A percentile compares a stretch with the other conserved stretches of the same genome.
These are phyloP conservation scores for Incumbomyces delicatus DNA, from an alignment of 2,329 filamentous ascomycete species.

Conservation along the genomic window DNA sequence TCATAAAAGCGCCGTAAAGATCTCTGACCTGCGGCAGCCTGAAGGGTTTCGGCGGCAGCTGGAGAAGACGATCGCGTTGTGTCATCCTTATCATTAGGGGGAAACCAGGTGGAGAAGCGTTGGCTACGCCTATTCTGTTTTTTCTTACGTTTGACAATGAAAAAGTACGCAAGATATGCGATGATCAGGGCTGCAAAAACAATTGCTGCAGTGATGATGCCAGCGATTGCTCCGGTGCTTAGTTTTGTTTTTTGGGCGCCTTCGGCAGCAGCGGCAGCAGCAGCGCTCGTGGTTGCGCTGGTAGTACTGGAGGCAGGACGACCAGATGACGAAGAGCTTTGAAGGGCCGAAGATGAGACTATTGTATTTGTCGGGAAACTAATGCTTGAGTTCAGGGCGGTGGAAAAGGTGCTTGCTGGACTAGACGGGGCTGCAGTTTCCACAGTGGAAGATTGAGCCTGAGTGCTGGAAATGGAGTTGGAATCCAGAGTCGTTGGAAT, in stretches of 20 bases:
- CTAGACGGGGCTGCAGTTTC: no score
- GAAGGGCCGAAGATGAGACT: no score
- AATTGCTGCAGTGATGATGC: not conserved
- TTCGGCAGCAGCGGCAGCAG: not conserved
- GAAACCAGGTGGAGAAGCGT: constrained; percentile 21
- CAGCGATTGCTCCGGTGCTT: constrained; percentile 9
- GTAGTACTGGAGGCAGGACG: not conserved
- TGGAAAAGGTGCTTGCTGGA: no score
- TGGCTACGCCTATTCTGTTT: constrained; percentile 30
- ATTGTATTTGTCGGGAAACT: no score
- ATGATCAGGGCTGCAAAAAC: constrained; percentile 1
- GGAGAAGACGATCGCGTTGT: constrained; percentile 7
- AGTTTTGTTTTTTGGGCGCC: not conserved
- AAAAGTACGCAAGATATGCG: not conserved
- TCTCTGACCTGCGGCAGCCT: constrained; percentile 1
- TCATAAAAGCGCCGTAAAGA: constrained; percentile 15
- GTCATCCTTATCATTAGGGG: constrained; percentile 11
- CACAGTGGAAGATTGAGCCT: no score
- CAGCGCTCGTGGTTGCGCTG: not conserved
- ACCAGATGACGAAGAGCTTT: no score
- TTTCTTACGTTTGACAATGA: constrained; percentile 16
- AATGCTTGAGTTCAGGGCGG: no score
- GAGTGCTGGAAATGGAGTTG: no score
- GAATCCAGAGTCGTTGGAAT: no score
- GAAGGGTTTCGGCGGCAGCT: constrained; percentile 8